Evolutionary conservation across 768 basidiomycete genomes (phyloP).

Genomic region (Leccinum barrowsii): DNA sequence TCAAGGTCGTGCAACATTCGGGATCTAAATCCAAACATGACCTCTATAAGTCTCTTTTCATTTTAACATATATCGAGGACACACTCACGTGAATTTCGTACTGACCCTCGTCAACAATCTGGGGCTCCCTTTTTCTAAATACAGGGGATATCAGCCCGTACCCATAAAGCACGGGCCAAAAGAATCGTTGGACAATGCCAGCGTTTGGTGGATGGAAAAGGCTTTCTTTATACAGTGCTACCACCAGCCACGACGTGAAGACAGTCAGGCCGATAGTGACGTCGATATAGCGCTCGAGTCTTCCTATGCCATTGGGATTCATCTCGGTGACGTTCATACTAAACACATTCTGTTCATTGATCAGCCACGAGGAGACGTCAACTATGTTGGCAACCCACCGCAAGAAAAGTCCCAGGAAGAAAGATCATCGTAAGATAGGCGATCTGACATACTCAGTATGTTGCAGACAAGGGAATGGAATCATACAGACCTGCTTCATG

Average conservation of each 20-base stretch:
- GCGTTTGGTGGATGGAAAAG: constrained; percentile 4
- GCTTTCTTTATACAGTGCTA: constrained; percentile 43
- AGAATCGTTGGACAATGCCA: constrained; percentile 3
- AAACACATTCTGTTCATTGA: constrained; percentile 28
- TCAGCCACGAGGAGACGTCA: constrained; percentile 3
- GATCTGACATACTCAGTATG: constrained; percentile 26
- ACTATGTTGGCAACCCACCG: constrained; percentile 17
- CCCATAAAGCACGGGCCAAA: constrained; percentile 22
- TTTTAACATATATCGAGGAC: neutral
- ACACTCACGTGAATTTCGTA: constrained; percentile 5
- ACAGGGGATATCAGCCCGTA: constrained; percentile 1
- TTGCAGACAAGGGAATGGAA: neutral
- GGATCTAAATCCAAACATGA: neutral
- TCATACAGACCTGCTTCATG: constrained; percentile 31
- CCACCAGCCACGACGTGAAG: constrained; percentile 52
- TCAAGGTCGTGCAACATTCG: neutral
- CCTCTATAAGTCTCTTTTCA: neutral
- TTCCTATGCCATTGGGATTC: constrained; percentile 19
- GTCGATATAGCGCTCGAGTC: constrained; percentile 37
- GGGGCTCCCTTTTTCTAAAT: neutral
- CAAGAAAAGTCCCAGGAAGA: constrained; percentile 48
- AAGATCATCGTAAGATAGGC: constrained; percentile 60
- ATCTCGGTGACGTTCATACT: constrained; percentile 33
- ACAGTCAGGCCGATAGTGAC: constrained; percentile 47
- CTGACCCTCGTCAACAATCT: neutral